Evolutionary conservation across 805 yeast genomes (phyloP), one percentile per base, ranked within the genome.

Genomic region (Barnettozyma siamensis): DNA sequence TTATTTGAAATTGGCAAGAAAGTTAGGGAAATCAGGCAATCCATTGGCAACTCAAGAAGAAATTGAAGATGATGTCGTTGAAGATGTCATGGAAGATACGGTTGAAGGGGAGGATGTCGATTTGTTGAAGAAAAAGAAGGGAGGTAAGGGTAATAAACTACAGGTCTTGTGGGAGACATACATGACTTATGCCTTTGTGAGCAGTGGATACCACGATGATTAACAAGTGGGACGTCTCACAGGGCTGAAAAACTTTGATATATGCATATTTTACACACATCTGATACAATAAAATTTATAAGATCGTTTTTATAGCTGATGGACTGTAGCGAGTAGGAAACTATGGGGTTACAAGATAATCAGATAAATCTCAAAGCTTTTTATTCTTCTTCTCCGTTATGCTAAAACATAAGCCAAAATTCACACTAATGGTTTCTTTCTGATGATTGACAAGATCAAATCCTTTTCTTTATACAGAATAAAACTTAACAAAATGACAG

Each of bases 1-100:
- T 50, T 86, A 84, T 78, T 51, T 86, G 18, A 62, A 69, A 21
- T 57, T 78, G 17, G 88, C 80, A 4, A 65, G 78, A 36, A 62
- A 63, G 27, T 58, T 83, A 38, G 80, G 79, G 1, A 58, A 65
- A 23, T 73, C 78, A 10, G 47, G 54, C 2, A 49, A 5, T 8
- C 6, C n/a, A 26, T 5, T 5, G 7, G 13, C 12, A 13, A 26
- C 13, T 11, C 12, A 9, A 13, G 29, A 8, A 26, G 11, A 26
- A 8, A 13, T 8, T 11, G 29, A 51, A 39, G 15, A 43, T 17
- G 31, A 42, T 35, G 4, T 23, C 6, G 11, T n/a, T 8, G 28
- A 11, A 13, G 19, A 23, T 12, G 40, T 7, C 24, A 7, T 21
- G 28, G 6, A 30, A 29, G 5, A 23, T n/a, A n/a, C n/a, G n/a